phyloP scores from a whole-genome alignment of 192 early-diverging fungal genomes.

The Funneliformis geosporum region DNA sequence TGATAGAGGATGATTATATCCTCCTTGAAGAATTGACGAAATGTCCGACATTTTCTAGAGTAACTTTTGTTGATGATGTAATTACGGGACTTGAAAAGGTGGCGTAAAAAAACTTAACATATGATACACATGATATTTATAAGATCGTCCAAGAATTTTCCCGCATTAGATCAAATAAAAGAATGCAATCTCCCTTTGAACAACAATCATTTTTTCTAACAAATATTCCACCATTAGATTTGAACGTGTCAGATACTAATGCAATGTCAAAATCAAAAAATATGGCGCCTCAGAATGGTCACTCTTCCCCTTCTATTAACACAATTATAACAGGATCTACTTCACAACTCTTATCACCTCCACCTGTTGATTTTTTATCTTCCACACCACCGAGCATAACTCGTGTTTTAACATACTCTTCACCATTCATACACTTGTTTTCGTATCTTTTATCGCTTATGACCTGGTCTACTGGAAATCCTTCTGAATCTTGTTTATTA shows the following conservation, averaged over 20 bases:
- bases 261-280: too few relatives aligned
- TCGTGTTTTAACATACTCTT: constrained; percentile 42
- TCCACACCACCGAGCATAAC: constrained; percentile 49
- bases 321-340: constrained; percentile 1
- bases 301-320: neutral
- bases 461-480: constrained; percentile 46
- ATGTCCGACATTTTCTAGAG: constrained; percentile 40
- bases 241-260: neutral
- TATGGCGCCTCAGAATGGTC: too few relatives aligned
- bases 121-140: too few relatives aligned
- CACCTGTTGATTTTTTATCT: constrained; percentile 41
- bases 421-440: constrained; percentile 41
- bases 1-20: constrained; percentile 78
- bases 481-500: constrained; percentile 45
- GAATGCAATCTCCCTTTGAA: neutral
- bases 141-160: too few relatives aligned
- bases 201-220: neutral
- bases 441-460: constrained; percentile 44
- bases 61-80: neutral
- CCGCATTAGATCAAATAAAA: neutral
- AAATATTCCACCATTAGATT: neutral
- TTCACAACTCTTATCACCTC: neutral
- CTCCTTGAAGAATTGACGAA: constrained; percentile 82
- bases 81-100: too few relatives aligned
- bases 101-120: too few relatives aligned